These are phyloP conservation scores for Cicer yamashitae DNA, from an alignment of 306 rosid species.

Conservation along the genomic window DNA sequence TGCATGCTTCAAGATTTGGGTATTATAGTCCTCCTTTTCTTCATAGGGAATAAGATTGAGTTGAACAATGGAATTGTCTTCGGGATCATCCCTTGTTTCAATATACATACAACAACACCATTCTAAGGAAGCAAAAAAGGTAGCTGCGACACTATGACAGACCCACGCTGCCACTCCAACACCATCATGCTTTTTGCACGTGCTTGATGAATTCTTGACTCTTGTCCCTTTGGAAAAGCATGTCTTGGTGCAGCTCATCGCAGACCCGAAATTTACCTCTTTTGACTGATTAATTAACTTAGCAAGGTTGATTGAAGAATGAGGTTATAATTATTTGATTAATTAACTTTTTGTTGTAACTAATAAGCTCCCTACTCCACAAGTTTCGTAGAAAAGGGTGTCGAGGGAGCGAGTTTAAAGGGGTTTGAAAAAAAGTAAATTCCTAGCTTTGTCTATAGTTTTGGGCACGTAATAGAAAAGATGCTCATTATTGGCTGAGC, in stretches of 20 bases:
- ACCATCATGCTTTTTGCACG: conserved; percentile 47
- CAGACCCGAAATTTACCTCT: not conserved
- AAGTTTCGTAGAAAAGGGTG: conserved; percentile 38
- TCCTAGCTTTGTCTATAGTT: conserved; percentile 45
- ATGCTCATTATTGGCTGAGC: conserved; percentile 36
- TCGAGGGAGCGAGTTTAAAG: not conserved
- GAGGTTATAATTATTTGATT: conserved; percentile 11
- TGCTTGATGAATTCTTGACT: conserved; percentile 41
- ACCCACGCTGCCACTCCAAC: conserved; percentile 48
- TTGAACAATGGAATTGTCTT: conserved; percentile 35
- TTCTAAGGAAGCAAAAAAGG: conserved; percentile 49
- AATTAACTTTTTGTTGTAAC: not conserved
- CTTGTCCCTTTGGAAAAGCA: conserved; percentile 41
- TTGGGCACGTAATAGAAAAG: conserved; percentile 36
- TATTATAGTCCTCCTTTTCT: not conserved
- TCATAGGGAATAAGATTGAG: conserved; percentile 39
- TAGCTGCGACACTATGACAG: conserved; percentile 34
- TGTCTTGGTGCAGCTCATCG: conserved; percentile 32
- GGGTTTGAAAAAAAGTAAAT: conserved; percentile 46
- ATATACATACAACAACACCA: conserved; percentile 47
- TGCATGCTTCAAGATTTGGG: conserved; percentile 26
- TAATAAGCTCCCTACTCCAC: conserved; percentile 32
- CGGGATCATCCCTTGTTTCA: conserved; percentile 42
- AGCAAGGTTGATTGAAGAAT: not conserved
- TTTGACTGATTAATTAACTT: conserved; percentile 17